phyloP scores from a whole-genome alignment of 2,329 filamentous ascomycete species.

The Diplodia corticola region DNA sequence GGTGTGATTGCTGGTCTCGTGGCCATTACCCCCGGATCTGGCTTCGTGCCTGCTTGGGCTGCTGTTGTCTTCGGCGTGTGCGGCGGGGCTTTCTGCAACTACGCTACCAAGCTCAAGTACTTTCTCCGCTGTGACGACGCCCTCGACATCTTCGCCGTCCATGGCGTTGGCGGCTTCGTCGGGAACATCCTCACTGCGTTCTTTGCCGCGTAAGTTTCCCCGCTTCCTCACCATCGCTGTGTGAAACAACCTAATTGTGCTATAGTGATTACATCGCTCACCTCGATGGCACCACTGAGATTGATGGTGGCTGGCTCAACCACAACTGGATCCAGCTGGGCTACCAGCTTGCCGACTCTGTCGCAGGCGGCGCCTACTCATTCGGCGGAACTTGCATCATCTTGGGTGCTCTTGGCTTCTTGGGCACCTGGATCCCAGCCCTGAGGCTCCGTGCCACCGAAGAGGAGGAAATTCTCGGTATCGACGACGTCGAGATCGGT shows the following conservation, averaged over 20 bases:
- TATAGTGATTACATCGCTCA: slow-evolving; percentile 74
- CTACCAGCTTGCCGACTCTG: slow-evolving; percentile 80
- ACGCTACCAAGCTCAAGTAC: slow-evolving; percentile 89
- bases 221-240: background rate
- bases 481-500: slow-evolving; percentile 87
- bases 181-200: slow-evolving; percentile 79
- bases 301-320: slow-evolving; percentile 79
- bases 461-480: slow-evolving; percentile 79
- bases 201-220: slow-evolving; percentile 66
- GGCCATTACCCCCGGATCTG: slow-evolving; percentile 84
- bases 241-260: background rate
- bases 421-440: slow-evolving; percentile 77
- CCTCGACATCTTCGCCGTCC: slow-evolving; percentile 84
- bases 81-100: slow-evolving; percentile 79
- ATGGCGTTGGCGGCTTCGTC: slow-evolving; percentile 74
- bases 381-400: slow-evolving; percentile 77
- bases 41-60: slow-evolving; percentile 82
- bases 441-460: slow-evolving; percentile 72
- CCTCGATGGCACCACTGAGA: slow-evolving; percentile 68
- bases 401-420: slow-evolving; percentile 58
- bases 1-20: slow-evolving; percentile 86
- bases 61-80: slow-evolving; percentile 76
- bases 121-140: slow-evolving; percentile 78
- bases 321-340: slow-evolving; percentile 79
- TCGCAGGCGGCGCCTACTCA: slow-evolving; percentile 73